These are phyloP conservation scores for Lasiosphaeria ovina DNA, from an alignment of 495 filamentous ascomycete species.

Conservation along the genomic window DNA sequence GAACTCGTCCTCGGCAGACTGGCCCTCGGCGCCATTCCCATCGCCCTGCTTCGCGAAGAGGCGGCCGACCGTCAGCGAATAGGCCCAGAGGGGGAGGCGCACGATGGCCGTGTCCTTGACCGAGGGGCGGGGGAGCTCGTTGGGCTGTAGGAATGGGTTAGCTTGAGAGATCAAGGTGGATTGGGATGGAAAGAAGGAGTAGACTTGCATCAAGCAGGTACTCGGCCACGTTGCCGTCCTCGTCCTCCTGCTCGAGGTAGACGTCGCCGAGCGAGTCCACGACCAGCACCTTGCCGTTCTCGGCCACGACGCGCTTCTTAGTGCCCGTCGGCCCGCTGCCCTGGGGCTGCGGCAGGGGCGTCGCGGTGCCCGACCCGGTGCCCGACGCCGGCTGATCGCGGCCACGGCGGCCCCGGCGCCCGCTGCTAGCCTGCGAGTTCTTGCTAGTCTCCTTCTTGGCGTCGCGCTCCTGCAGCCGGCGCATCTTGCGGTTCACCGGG, in stretches of 20 bases:
- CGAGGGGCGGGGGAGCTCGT: conserved; percentile 64
- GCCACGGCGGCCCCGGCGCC: conserved; percentile 29
- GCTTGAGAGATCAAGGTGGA: neutral
- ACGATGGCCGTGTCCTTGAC: conserved; percentile 68
- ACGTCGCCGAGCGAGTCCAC: conserved; percentile 91
- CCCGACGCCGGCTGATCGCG: conserved; percentile 21
- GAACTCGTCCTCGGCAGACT: conserved; percentile 33
- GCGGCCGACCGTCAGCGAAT: conserved; percentile 55
- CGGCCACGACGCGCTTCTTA: conserved; percentile 79
- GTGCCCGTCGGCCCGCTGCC: conserved; percentile 56
- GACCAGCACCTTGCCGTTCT: conserved; percentile 92
- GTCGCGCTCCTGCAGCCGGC: conserved; percentile 81
- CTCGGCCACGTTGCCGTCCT: conserved; percentile 78
- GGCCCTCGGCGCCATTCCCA: conserved; percentile 36
- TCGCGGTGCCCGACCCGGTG: conserved; percentile 27
- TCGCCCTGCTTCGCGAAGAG: conserved; percentile 41
- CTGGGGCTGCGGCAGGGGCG: conserved; percentile 31
- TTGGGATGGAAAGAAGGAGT: neutral
- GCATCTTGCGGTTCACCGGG: conserved; percentile 80
- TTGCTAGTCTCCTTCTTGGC: conserved; percentile 61
- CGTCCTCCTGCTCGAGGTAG: conserved; percentile 83
- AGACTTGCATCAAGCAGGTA: conserved; percentile 75
- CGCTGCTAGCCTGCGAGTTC: conserved; percentile 26
- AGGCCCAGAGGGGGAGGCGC: conserved; percentile 66
- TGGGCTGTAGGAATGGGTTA: conserved; percentile 39